Evolutionary conservation across 371 early-diverging fungal species (phyloP), one percentile per base, ranked within the genome.

Genomic region (Umbelopsis sp.): DNA sequence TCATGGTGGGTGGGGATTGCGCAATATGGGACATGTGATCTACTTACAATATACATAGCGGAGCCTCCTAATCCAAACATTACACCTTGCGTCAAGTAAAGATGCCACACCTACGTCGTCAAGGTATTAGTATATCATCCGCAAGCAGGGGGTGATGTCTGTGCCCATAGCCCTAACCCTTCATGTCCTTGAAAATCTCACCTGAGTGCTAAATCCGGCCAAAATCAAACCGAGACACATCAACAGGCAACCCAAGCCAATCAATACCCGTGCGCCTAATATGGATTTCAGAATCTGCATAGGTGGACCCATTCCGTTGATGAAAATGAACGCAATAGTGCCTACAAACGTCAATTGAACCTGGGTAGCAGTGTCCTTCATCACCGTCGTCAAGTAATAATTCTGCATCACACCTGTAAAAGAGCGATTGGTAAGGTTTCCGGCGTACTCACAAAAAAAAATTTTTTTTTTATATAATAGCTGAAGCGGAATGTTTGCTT

Each of bases 81-180:
- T 3, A 93, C 65, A 16, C 92, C 93, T 74, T 92, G 92, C 1
- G 91, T 85, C 3, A 93, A 64, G 41, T 86, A 83, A 38, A 91
- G 67, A 32, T 91, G 90, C 92, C 91, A 91, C 7, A 83, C 65
- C 8, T 76, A 72, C 41, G 4, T 35, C 18, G 12, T 41, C 18
- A 22, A 22, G 22, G 22, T 22, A 22, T 22, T 22, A 22, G 22
- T 22, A 22, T 22, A 22, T 22, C 22, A 22, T 22, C 0, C 22
- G 22, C 22, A 22, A 0, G 0, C 22, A 22, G 22, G 22, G 22
- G 22, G 22, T 22, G 22, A 0, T 20, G 48, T 48, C 48, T 48
- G 48, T 48, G 48, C 48, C 6, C 48, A 1, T 6, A 16, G 7
- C 20, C 48, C 48, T 16, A 48, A 48, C 41, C 12, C 7, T 48